A percentile compares a stretch with the other conserved stretches of the same genome.
Conservation (phyloP, 2,329 filamentous ascomycete genomes). For the Penicillium sp. region DNA sequence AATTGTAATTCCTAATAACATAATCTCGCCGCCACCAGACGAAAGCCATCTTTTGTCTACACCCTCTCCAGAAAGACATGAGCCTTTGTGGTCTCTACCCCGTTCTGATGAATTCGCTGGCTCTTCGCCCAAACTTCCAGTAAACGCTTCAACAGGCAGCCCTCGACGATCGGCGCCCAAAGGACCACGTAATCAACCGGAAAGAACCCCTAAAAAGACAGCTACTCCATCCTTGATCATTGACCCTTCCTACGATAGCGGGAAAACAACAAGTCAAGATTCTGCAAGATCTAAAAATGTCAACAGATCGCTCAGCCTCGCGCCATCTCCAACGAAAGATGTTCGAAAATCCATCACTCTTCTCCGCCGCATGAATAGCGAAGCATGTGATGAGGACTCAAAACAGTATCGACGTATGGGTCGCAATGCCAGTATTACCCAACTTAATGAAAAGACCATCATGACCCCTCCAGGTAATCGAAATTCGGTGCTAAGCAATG, state of each 20-base stretch:
- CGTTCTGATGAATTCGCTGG: constrained; percentile 22
- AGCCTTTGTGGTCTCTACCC: constrained; percentile 24
- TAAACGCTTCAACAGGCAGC: constrained; percentile 26
- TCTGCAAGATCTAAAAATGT: constrained; percentile 16
- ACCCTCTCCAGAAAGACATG: constrained; percentile 27
- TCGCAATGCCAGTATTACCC: constrained; percentile 8
- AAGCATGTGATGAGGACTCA: constrained; percentile 16
- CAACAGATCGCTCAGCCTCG: constrained; percentile 13
- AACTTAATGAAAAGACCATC: neutral
- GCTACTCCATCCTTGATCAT: constrained; percentile 3
- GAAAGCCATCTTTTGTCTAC: constrained; percentile 20
- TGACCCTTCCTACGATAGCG: neutral
- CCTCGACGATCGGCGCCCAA: constrained; percentile 31
- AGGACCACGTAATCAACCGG: constrained; percentile 31
- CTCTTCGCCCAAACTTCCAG: constrained; percentile 14
- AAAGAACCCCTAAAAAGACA: constrained; percentile 20
- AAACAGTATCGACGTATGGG: constrained; percentile 13
- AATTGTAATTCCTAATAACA: constrained; percentile 20
- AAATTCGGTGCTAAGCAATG: constrained; percentile 18
- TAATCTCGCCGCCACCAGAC: constrained; percentile 18
- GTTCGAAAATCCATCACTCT: constrained; percentile 27
- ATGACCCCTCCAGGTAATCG: constrained; percentile 10
- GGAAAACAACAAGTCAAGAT: neutral
- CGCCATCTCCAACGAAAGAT: constrained; percentile 17
- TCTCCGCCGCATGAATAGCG: constrained; percentile 23